Evolutionary conservation across 805 yeast genomes (phyloP), one percentile per base, ranked within the genome.

Genomic region (Barnettozyma siamensis): DNA sequence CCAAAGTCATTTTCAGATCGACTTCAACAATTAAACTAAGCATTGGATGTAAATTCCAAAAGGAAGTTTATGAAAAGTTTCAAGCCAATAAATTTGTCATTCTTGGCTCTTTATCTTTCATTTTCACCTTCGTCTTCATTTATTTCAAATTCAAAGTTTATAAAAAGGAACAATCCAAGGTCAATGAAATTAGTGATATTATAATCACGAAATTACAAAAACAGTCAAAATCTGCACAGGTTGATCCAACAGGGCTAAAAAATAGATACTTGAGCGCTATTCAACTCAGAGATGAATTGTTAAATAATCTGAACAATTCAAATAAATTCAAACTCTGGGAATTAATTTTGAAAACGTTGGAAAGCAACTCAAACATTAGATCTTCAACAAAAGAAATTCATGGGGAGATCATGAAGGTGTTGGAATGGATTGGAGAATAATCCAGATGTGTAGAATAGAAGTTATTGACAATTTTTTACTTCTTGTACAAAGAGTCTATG

Each of bases 371-470:
- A 18, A 82, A 81, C 53, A 76, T 88, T 11, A 73, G 79, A 43
- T 67, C 72, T 15, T 70, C 76, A 30, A 70, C 81, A 41, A 63
- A 76, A 42, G 97, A 88, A 57, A 71, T 80, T 23, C 84, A 83
- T 54, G 96, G 97, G 15, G 96, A 88, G 50, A 84, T 88, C 45
- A 77, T 84, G 72, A 78, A 79, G 55, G 86, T 86, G 28, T 85
- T 95, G 87, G 88, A 87, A 56, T 88, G 96, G 96, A 71, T 80
- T 29, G 77, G 80, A 2, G 58, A 53, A 28, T 47, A 21, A 21
- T 21, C 9, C 6, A 21, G 6, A 9, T 7, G 9, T 9, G 24
- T 7, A 7, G 24, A 9, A 9, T 7, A 21, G 9, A 21, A 7
- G 24, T 21, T 7, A 7, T 21, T 21, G n/a, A n/a, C n/a, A n/a